These are phyloP conservation scores for Rhizopogon salebrosus DNA, from an alignment of 768 basidiomycete genomes.

Conservation along the genomic window DNA sequence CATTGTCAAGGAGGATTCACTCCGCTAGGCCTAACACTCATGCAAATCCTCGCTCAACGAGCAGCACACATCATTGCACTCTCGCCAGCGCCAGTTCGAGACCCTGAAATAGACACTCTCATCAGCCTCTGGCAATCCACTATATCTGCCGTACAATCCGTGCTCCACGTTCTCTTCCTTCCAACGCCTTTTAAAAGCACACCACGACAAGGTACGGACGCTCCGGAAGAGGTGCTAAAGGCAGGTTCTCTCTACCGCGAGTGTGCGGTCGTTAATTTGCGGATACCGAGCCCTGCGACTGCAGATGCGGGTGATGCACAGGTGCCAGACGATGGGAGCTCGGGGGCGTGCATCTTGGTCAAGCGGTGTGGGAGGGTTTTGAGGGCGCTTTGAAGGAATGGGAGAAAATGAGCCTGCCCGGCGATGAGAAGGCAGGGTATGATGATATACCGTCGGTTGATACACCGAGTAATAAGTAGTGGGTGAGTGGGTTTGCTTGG, in stretches of 20 bases:
- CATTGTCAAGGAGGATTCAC: constrained; percentile 68
- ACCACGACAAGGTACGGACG: constrained; percentile 18
- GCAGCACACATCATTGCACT: constrained; percentile 81
- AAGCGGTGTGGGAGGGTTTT: constrained; percentile 73
- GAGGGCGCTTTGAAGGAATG: constrained; percentile 63
- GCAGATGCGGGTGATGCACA: constrained; percentile 29
- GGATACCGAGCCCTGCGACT: constrained; percentile 26
- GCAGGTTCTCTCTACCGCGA: constrained; percentile 76
- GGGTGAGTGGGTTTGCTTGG: not conserved
- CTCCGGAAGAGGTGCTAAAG: constrained; percentile 62
- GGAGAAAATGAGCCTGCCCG: constrained; percentile 36
- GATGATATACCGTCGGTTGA: constrained; percentile 22
- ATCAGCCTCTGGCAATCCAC: constrained; percentile 67
- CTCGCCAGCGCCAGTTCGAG: constrained; percentile 49
- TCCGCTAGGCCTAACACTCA: constrained; percentile 60
- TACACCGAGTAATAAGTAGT: constrained; percentile 13
- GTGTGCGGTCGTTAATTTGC: constrained; percentile 57
- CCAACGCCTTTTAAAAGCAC: constrained; percentile 71
- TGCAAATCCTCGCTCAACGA: constrained; percentile 61
- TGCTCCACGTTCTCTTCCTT: constrained; percentile 79
- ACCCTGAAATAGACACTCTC: constrained; percentile 48
- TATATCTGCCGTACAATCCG: constrained; percentile 54
- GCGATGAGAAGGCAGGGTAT: constrained; percentile 12
- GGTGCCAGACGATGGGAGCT: constrained; percentile 63
- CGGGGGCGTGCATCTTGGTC: constrained; percentile 63